Percentiles rank a stretch among this genome's conserved stretches.
These are phyloP conservation scores for Acanthamoeba triangularis DNA, from an alignment of 208 protist genomes.

Conservation along the genomic window DNA sequence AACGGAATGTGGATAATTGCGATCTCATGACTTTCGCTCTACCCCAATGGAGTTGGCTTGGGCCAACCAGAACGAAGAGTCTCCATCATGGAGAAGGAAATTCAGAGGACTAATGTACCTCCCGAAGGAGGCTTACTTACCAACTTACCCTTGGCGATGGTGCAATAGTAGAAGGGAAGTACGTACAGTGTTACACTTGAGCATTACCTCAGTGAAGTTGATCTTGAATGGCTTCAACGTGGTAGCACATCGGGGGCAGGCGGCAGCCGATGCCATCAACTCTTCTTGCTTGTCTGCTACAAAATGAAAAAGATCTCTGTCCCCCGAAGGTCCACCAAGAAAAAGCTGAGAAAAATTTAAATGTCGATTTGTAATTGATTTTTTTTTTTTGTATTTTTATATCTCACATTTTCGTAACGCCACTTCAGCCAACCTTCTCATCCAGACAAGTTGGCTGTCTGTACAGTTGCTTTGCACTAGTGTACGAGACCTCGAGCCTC, in stretches of 20 bases:
- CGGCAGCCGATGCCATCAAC: background rate
- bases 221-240: background rate
- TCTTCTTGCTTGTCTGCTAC: background rate
- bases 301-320: background rate
- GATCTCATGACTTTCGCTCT: background rate
- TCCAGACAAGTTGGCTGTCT: slow-evolving; percentile 26
- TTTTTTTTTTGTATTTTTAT: background rate
- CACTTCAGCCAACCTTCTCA: slow-evolving; percentile 9
- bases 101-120: slow-evolving; percentile 23
- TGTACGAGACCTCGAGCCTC: background rate
- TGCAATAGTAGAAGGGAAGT: background rate
- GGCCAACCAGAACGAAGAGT: background rate
- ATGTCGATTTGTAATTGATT: background rate
- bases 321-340: background rate
- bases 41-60: background rate
- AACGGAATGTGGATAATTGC: background rate
- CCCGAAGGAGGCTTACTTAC: slow-evolving; percentile 3
- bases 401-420: no score
- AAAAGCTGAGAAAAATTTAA: background rate
- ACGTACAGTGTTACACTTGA: slow-evolving; percentile 40
- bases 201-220: slow-evolving; percentile 4
- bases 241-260: background rate
- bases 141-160: background rate
- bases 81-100: slow-evolving; percentile 24
- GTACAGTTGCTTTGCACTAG: background rate